Conservation (phyloP, 345 rosid genomes). For the Melastoma malabathricum region DNA sequence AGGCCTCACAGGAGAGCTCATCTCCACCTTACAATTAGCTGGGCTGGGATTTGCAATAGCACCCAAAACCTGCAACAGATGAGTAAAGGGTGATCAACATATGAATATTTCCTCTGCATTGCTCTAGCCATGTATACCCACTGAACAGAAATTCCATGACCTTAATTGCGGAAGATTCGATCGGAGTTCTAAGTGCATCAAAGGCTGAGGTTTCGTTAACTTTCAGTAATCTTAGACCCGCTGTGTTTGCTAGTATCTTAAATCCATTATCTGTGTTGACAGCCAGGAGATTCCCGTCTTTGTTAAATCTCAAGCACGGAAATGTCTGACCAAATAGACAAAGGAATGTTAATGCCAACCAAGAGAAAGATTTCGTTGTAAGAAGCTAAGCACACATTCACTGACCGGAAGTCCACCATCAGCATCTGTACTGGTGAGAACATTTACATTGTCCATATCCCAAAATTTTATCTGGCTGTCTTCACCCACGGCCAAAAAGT, state of each 20-base stretch:
- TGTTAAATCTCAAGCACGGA: conserved; percentile 73
- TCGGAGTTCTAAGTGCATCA: conserved; percentile 52
- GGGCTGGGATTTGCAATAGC: conserved; percentile 34
- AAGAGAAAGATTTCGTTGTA: conserved; percentile 1
- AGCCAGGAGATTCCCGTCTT: conserved; percentile 83
- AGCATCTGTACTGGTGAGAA: conserved; percentile 51
- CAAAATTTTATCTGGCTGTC: conserved; percentile 80
- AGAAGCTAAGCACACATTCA: conserved; percentile 4
- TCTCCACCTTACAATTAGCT: conserved; percentile 61
- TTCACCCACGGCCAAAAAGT: conserved; percentile 83
- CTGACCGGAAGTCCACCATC: conserved; percentile 88
- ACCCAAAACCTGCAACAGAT: conserved; percentile 44
- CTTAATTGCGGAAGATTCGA: conserved; percentile 52
- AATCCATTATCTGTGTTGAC: conserved; percentile 82
- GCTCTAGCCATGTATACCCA: conserved; percentile 5
- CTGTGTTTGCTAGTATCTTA: conserved; percentile 71
- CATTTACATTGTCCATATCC: conserved; percentile 66
- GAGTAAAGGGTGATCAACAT: conserved; percentile 4
- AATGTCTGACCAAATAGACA: conserved; percentile 31
- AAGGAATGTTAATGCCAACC: conserved; percentile 1
- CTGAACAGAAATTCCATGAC: conserved; percentile 11
- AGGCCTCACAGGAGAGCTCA: conserved; percentile 71
- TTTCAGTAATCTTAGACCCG: conserved; percentile 55
- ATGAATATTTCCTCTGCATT: not conserved
- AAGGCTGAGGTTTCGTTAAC: conserved; percentile 41